Evolutionary conservation across 345 rosid species (phyloP).

Genomic region (Capsella bursapastoris): DNA sequence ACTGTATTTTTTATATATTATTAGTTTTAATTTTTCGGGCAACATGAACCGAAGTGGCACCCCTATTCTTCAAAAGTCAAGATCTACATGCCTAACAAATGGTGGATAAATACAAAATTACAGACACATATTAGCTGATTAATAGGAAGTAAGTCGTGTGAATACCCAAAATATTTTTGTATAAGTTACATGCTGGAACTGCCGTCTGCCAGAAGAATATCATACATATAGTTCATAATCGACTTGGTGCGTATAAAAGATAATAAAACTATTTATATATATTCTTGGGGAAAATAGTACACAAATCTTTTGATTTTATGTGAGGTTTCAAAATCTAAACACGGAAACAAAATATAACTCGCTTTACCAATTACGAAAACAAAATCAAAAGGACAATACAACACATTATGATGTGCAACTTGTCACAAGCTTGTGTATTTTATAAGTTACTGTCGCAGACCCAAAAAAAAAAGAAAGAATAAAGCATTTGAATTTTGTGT

Average conservation of each 20-base stretch:
- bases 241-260: neutral
- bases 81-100: constrained; percentile 15
- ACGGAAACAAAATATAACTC: constrained; percentile 26
- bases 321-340: constrained; percentile 15
- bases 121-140: constrained; percentile 36
- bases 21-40: neutral
- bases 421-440: constrained; percentile 15
- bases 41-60: constrained; percentile 25
- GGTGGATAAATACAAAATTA: constrained; percentile 20
- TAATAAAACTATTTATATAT: no score
- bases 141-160: neutral
- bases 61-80: constrained; percentile 29
- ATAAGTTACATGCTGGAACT: constrained; percentile 11
- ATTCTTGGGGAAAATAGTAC: neutral
- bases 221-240: neutral
- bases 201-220: constrained; percentile 8
- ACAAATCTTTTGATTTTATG: neutral
- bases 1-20: neutral
- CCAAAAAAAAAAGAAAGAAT: neutral
- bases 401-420: constrained; percentile 38
- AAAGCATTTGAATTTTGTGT: neutral
- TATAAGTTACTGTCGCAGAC: constrained; percentile 5
- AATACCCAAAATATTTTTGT: constrained; percentile 5
- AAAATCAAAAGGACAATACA: constrained; percentile 28
- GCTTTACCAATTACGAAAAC: constrained; percentile 27